Evolutionary conservation across 495 filamentous ascomycete genomes (phyloP).

Genomic region (Hypoxylon subgilvum): DNA sequence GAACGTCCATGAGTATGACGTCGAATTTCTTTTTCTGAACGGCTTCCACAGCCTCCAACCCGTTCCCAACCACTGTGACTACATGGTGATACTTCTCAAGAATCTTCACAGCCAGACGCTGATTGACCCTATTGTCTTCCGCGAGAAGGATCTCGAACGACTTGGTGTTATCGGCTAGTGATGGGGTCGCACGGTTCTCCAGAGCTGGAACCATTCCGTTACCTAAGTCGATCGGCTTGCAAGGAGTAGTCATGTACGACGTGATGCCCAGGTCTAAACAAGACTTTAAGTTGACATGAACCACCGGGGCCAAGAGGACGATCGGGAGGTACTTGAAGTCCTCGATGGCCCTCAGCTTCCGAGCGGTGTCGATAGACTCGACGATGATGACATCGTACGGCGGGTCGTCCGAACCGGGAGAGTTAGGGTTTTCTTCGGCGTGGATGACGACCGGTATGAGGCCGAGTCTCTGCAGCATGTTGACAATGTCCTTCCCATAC

Average conservation of each 20-base stretch:
- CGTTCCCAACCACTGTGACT: constrained; percentile 95
- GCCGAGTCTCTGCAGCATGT: constrained; percentile 79
- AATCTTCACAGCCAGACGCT: constrained; percentile 94
- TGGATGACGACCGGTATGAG: constrained; percentile 83
- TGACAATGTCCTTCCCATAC: constrained; percentile 74
- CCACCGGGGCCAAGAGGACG: constrained; percentile 86
- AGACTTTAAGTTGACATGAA: constrained; percentile 91
- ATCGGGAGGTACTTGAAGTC: constrained; percentile 98
- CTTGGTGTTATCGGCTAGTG: constrained; percentile 88
- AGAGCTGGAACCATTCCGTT: constrained; percentile 98
- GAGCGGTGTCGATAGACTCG: constrained; percentile 88
- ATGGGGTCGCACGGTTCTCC: constrained; percentile 90
- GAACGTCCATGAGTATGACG: constrained; percentile 98
- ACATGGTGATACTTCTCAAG: constrained; percentile 97
- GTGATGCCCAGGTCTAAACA: constrained; percentile 96
- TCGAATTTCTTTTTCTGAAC: constrained; percentile 91
- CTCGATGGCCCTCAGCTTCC: constrained; percentile 81
- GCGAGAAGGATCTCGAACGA: constrained; percentile 96
- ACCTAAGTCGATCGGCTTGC: constrained; percentile 90
- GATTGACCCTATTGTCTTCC: constrained; percentile 98
- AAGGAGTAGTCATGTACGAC: constrained; percentile 98
- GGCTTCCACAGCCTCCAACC: constrained; percentile 86
- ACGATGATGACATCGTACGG: constrained; percentile 96
- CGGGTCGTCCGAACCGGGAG: constrained; percentile 62
- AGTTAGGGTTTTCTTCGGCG: constrained; percentile 62